A percentile compares a stretch with the other conserved stretches of the same genome.
phyloP scores from a whole-genome alignment of 202 grass and related monocot species.

The Panicum hallii region DNA sequence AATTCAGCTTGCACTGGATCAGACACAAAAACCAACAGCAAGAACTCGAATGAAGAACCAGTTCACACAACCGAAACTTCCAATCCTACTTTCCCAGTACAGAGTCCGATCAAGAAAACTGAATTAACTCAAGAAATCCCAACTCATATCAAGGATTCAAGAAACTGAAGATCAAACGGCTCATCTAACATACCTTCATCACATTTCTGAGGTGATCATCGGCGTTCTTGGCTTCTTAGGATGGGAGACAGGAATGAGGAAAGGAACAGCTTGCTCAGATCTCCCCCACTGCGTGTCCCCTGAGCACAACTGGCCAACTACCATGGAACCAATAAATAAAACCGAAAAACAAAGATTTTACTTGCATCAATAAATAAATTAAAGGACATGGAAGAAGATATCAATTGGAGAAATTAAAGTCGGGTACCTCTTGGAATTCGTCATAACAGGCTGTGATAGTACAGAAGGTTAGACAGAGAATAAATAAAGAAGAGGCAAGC shows the following conservation, averaged over 20 bases:
- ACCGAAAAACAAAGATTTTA: constrained; percentile 18
- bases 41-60: constrained; percentile 22
- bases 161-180: not conserved
- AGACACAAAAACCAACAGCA: not conserved
- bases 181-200: constrained; percentile 38
- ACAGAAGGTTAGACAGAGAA: constrained; percentile 1
- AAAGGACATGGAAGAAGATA: not conserved
- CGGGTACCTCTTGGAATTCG: constrained; percentile 7
- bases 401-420: constrained; percentile 36
- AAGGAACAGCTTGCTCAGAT: constrained; percentile 43
- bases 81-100: not conserved
- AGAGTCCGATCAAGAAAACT: constrained; percentile 17
- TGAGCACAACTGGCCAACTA: constrained; percentile 55
- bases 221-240: not conserved
- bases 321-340: constrained; percentile 51
- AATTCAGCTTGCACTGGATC: constrained; percentile 23
- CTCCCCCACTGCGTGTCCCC: not conserved
- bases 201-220: not conserved
- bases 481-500: constrained; percentile 8
- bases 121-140: not conserved
- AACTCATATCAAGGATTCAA: not conserved
- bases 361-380: constrained; percentile 37
- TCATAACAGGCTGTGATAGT: constrained; percentile 39
- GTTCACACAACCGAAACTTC: not conserved
- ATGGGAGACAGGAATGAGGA: constrained; percentile 26